These are phyloP conservation scores for Tetrapisispora fleetii DNA, from an alignment of 805 yeast species.

Conservation along the genomic window DNA sequence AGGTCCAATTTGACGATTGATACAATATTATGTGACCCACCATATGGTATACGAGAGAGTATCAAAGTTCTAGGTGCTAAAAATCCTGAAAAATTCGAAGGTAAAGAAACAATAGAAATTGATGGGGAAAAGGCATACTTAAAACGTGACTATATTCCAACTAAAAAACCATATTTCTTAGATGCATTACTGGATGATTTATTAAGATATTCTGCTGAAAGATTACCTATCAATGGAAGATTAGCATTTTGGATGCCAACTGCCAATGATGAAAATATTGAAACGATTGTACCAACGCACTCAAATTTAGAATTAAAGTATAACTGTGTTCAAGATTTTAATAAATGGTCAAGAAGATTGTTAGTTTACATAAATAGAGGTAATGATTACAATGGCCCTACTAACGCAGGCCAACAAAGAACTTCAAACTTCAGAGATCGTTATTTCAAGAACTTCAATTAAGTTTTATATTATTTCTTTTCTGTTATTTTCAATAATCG, in stretches of 20 bases:
- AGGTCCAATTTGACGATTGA: constrained; percentile 56
- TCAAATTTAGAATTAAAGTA: constrained; percentile 57
- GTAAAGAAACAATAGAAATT: constrained; percentile 63
- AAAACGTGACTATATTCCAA: constrained; percentile 77
- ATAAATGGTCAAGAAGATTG: constrained; percentile 86
- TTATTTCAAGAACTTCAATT: constrained; percentile 59
- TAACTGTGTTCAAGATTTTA: constrained; percentile 76
- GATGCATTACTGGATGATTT: constrained; percentile 71
- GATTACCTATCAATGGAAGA: constrained; percentile 68
- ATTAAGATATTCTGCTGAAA: constrained; percentile 56
- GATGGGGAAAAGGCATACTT: constrained; percentile 72
- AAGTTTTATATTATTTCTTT: not conserved
- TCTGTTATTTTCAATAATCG: too few relatives aligned
- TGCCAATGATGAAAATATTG: constrained; percentile 73
- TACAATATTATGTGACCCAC: constrained; percentile 90
- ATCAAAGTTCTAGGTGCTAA: constrained; percentile 84
- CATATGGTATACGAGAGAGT: constrained; percentile 95
- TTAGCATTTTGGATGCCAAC: constrained; percentile 97
- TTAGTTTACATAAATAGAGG: constrained; percentile 69
- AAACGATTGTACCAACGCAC: constrained; percentile 70
- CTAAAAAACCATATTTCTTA: constrained; percentile 82
- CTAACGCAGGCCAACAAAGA: constrained; percentile 35
- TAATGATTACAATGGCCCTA: constrained; percentile 41
- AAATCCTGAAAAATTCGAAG: constrained; percentile 55
- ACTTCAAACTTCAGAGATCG: constrained; percentile 60